Evolutionary conservation across 441 rosid species (phyloP).

Genomic region (Capsella rubella): DNA sequence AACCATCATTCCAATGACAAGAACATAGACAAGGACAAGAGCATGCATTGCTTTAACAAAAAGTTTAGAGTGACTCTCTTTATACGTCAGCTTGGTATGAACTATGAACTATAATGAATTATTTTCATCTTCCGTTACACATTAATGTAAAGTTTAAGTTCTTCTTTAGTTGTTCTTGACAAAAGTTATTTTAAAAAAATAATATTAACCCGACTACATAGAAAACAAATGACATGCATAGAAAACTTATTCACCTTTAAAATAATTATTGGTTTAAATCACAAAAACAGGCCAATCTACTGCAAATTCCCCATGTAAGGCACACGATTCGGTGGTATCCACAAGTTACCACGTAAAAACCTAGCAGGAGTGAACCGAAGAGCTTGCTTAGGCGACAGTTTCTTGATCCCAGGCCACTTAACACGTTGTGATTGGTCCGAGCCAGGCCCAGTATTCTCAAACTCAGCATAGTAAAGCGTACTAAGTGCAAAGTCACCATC

Average conservation of each 20-base stretch:
- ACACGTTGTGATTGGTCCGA: conserved; percentile 52
- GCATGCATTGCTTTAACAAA: too few relatives aligned
- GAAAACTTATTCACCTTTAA: background rate
- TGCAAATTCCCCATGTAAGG: conserved; percentile 48
- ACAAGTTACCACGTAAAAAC: conserved; percentile 53
- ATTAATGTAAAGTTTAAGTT: too few relatives aligned
- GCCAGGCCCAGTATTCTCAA: conserved; percentile 66
- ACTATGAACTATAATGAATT: too few relatives aligned
- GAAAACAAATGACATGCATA: background rate
- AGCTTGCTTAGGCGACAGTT: conserved; percentile 25
- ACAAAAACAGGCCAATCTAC: conserved; percentile 1
- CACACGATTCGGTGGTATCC: conserved; percentile 58
- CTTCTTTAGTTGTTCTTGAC: too few relatives aligned
- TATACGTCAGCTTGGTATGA: too few relatives aligned
- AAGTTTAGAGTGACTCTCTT: too few relatives aligned
- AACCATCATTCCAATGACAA: too few relatives aligned
- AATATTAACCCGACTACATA: too few relatives aligned
- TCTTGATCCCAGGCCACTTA: conserved; percentile 66
- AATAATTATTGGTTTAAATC: background rate
- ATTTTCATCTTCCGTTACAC: too few relatives aligned
- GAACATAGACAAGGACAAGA: too few relatives aligned
- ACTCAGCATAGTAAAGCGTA: conserved; percentile 61
- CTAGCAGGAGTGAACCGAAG: conserved; percentile 44
- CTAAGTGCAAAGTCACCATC: conserved; percentile 51
- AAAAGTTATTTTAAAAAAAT: too few relatives aligned